These are phyloP conservation scores for Candida maris DNA, from an alignment of 805 yeast species.

Conservation along the genomic window DNA sequence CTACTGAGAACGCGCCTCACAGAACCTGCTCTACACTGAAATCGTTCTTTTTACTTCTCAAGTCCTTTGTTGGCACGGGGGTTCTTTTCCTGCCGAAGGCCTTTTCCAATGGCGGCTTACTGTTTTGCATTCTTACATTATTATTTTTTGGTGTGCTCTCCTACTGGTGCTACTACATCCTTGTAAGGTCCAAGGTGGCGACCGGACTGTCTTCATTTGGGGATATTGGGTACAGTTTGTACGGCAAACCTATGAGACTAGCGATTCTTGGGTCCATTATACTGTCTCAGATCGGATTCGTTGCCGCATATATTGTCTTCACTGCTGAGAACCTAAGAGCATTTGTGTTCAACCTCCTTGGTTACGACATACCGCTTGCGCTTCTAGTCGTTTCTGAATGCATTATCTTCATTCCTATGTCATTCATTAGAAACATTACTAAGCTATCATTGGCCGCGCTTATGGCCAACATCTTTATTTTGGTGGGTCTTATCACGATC, in stretches of 20 bases:
- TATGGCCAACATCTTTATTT: slow-evolving; percentile 65
- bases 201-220: slow-evolving; percentile 73
- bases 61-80: slow-evolving; percentile 78
- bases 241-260: slow-evolving; percentile 62
- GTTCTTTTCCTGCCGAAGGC: slow-evolving; percentile 68
- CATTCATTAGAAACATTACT: slow-evolving; percentile 73
- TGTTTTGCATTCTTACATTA: slow-evolving; percentile 52
- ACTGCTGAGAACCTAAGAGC: slow-evolving; percentile 71
- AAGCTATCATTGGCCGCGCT: slow-evolving; percentile 69
- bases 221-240: slow-evolving; percentile 63
- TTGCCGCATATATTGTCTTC: slow-evolving; percentile 77
- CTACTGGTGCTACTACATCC: slow-evolving; percentile 71
- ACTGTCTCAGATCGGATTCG: slow-evolving; percentile 74
- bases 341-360: slow-evolving; percentile 51
- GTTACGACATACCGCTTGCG: slow-evolving; percentile 36
- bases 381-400: slow-evolving; percentile 53
- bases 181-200: slow-evolving; percentile 54
- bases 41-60: slow-evolving; percentile 66
- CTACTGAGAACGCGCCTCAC: slow-evolving; percentile 13
- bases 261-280: slow-evolving; percentile 62
- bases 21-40: slow-evolving; percentile 74
- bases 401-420: slow-evolving; percentile 58
- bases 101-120: slow-evolving; percentile 67
- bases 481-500: slow-evolving; percentile 63
- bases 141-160: slow-evolving; percentile 65